Conservation (phyloP, 1,139 yeast genomes). For the Candida sanyaensis region DNA sequence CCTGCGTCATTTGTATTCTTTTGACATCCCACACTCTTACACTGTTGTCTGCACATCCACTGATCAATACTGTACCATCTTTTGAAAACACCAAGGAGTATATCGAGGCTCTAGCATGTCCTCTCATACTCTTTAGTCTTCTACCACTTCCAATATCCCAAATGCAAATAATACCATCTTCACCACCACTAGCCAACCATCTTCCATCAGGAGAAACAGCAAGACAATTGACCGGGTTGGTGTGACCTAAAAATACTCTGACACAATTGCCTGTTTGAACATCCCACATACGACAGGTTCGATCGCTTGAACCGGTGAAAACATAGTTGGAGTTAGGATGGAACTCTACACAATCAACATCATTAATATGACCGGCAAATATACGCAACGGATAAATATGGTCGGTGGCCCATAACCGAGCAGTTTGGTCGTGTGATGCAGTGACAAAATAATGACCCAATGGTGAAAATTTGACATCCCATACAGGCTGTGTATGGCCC, state of each 20-base stretch:
- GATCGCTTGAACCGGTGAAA: slow-evolving; percentile 93
- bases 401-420: slow-evolving; percentile 96
- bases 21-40: slow-evolving; percentile 96
- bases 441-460: slow-evolving; percentile 97
- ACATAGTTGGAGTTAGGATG: slow-evolving; percentile 96
- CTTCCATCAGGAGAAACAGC: slow-evolving; percentile 97
- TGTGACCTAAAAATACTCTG: slow-evolving; percentile 92
- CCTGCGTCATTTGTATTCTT: slow-evolving; percentile 80
- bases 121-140: slow-evolving; percentile 78
- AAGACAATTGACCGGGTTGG: slow-evolving; percentile 80
- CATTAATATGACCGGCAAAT: slow-evolving; percentile 96
- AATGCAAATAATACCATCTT: slow-evolving; percentile 82
- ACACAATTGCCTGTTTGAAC: slow-evolving; percentile 86
- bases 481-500: slow-evolving; percentile 94
- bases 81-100: slow-evolving; percentile 83
- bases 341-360: slow-evolving; percentile 92
- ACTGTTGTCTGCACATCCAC: slow-evolving; percentile 92
- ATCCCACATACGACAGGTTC: slow-evolving; percentile 98
- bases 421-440: slow-evolving; percentile 97
- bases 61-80: slow-evolving; percentile 86
- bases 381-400: slow-evolving; percentile 95
- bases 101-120: slow-evolving; percentile 87
- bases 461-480: slow-evolving; percentile 97
- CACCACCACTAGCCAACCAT: slow-evolving; percentile 95
- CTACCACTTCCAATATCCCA: slow-evolving; percentile 97